A percentile compares a stretch with the other conserved stretches of the same genome.
Conservation (phyloP, 2,329 filamentous ascomycete genomes). For the Cephalotrichum gorgonifer region DNA sequence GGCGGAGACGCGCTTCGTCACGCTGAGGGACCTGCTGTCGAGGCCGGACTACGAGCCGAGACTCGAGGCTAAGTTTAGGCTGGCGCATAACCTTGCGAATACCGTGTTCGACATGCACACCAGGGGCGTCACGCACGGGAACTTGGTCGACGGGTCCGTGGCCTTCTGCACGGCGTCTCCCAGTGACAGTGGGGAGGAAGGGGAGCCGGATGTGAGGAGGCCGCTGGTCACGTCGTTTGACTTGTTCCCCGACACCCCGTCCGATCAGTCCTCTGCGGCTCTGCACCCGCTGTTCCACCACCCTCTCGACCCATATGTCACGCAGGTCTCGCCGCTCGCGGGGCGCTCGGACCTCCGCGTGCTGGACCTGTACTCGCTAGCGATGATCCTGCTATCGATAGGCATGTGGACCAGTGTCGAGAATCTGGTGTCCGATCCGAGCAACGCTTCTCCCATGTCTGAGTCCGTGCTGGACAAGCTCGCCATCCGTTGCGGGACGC, state of each 20-base stretch:
- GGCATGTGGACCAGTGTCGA: constrained; percentile 65
- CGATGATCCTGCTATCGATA: constrained; percentile 62
- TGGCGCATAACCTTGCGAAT: constrained; percentile 62
- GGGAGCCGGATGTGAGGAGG: constrained; percentile 51
- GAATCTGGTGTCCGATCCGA: constrained; percentile 33
- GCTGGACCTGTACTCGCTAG: constrained; percentile 62
- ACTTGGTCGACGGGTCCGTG: constrained; percentile 56
- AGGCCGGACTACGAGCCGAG: constrained; percentile 48
- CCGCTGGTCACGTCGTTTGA: constrained; percentile 68
- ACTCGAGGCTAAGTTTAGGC: constrained; percentile 65
- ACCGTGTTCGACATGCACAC: constrained; percentile 66
- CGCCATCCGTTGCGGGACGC: constrained; percentile 57
- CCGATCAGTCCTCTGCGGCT: constrained; percentile 17
- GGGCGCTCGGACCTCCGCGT: constrained; percentile 45
- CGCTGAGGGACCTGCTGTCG: constrained; percentile 42
- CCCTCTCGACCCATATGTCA: constrained; percentile 48
- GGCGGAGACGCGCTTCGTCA: constrained; percentile 39
- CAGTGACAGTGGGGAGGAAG: constrained; percentile 26
- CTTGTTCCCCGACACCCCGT: constrained; percentile 42
- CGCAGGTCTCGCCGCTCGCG: constrained; percentile 34
- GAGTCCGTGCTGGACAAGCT: constrained; percentile 54
- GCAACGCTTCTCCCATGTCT: constrained; percentile 38
- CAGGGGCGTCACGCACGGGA: constrained; percentile 59
- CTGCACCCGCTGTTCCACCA: constrained; percentile 49
- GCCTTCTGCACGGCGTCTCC: constrained; percentile 47